Base-by-base conservation (phyloP, 2,329 filamentous ascomycete species). In the Tolypocladium pustulatum region DNA sequence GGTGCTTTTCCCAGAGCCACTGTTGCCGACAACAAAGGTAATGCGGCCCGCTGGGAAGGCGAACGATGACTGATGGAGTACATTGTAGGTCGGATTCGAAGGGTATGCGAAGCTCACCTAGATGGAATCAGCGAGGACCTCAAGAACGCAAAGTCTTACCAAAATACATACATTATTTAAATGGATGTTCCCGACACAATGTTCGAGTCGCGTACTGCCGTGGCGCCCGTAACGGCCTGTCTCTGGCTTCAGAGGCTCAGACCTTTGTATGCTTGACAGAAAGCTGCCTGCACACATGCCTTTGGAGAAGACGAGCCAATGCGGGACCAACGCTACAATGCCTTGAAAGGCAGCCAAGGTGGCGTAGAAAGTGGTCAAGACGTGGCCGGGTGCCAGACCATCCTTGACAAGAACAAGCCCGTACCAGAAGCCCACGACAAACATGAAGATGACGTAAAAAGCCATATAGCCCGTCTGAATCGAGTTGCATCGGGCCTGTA, bases 1-100 rank as follows among this genome's bases (percentile, higher is more conserved):
- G 0, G 93, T 97, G 65, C 91, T 96, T 71, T 97, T 97, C 0
- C 93, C 93, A 2, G 90, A 96, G 0, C 94, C 94, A 66, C 91
- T 96, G 65, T 81, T 82, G 0, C 93, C 94, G 55, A 97, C 83
- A 2, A 97, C 78, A 66, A 94, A 97, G 0, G 86, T 90, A 3
- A 87, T 84, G 61, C 89, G 78, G 0, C 89, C 87, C 0, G 87
- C 79, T 0, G 85, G 82, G 59, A 97, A 93, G 63, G 79, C 81
- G 61, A 97, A 80, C 0, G 79, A 85, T 0, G 83, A 81, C 8
- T 81, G 73, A 1, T 81, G 72, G 12, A 97, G 76, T 1, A 87
- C 85, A 0, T 72, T 68, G 22, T 81, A 79, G 1, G 80, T 73
- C 0, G 82, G 82, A 54, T 89, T 87, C 0, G 85, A 84, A 1